Evolutionary conservation across 257 asterid genomes (phyloP), one percentile per base, ranked within the genome.

Genomic region (Paraleonurus japonicus): DNA sequence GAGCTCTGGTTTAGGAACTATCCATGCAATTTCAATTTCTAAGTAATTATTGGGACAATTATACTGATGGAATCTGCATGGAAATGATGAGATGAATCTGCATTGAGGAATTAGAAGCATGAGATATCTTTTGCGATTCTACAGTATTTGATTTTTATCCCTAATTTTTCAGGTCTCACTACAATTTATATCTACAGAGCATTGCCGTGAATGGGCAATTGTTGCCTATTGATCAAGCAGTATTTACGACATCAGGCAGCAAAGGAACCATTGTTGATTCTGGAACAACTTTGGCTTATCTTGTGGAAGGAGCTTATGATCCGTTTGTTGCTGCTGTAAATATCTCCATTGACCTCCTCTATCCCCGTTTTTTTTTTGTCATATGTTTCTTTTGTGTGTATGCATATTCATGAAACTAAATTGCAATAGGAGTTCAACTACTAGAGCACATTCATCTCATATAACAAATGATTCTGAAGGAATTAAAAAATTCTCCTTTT

Each of bases 281-380:
- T 70, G 80, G 80, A 70, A 92, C 98, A 73, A 92, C 98, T 73
- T 82, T 92, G 78, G 88, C 92, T 13, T 92, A 90, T 82, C 96
- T 92, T 66, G 95, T 87, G 23, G 85, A 79, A 69, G 95, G 83
- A 74, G 98, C 97, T 54, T 92, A 85, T 81, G 95, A 88, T 74
- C 93, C 96, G 67, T 81, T 92, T 74, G 86, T 88, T 77, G 74
- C 78, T 75, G 87, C 96, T 54, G 97, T 92, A 90, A 85, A 71
- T 72, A 45, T 75, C 65, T 66, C 12, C 57, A 5, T 62, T 55
- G 57, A 15, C 41, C 35, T 61, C 32, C 33, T 60, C 26, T 73
- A 59, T 58, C 32, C 26, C 12, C 53, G 5, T 30, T 19, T 19
- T 16, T 7, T 22, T 13, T 35, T 20, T 20, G 39, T 20, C 2